Conservation (phyloP, 202 grass and related monocot genomes). For the Thinopyrum obtusiflorum region DNA sequence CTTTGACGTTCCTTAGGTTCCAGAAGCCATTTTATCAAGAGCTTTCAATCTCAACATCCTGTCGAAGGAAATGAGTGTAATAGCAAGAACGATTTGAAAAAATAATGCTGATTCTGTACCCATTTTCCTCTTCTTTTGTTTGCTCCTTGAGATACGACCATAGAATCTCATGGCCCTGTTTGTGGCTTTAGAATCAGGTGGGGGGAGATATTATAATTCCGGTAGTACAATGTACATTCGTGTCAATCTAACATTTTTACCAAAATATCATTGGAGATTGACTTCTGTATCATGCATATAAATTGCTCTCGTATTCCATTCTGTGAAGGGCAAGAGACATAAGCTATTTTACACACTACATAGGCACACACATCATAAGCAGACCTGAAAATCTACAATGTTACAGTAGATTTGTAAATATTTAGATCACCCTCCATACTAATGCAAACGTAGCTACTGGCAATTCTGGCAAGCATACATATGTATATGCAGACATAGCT, state of each 20-base stretch:
- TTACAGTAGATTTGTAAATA: slow-evolving; percentile 35
- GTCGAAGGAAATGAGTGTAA: background rate
- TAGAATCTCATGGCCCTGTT: background rate
- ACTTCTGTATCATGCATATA: slow-evolving; percentile 3
- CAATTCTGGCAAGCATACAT: slow-evolving; percentile 11
- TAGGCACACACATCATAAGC: slow-evolving; percentile 30
- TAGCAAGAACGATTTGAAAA: background rate
- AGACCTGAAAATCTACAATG: slow-evolving; percentile 13
- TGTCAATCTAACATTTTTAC: background rate
- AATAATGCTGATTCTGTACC: background rate
- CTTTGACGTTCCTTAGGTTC: background rate
- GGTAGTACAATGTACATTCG: background rate
- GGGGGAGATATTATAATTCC: background rate
- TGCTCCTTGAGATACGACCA: background rate
- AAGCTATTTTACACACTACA: slow-evolving; percentile 33
- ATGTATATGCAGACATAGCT: slow-evolving; percentile 23
- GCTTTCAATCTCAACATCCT: background rate
- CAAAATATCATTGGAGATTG: background rate
- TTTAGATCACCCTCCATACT: slow-evolving; percentile 24
- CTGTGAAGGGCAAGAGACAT: slow-evolving; percentile 22
- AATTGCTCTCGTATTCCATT: background rate
- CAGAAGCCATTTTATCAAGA: background rate
- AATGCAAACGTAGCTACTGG: slow-evolving; percentile 30
- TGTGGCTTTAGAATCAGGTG: background rate
- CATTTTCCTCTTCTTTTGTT: background rate